A percentile compares a stretch with the other conserved stretches of the same genome.
phyloP scores from a whole-genome alignment of 2,329 filamentous ascomycete species.

The Thelonectria discophora region DNA sequence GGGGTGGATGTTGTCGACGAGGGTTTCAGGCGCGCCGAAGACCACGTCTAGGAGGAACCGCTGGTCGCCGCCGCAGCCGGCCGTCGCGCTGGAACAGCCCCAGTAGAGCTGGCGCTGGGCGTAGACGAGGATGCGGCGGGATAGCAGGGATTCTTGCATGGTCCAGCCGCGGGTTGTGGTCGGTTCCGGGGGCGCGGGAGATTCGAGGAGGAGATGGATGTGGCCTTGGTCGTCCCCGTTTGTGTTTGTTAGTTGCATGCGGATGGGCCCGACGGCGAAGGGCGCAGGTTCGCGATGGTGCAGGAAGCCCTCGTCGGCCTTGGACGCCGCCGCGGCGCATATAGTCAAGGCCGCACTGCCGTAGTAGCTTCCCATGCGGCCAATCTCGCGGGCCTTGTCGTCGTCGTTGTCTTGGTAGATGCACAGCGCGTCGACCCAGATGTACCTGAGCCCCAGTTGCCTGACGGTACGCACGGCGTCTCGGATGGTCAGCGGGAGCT shows the following conservation, averaged over 20 bases:
- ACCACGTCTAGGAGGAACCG: neutral
- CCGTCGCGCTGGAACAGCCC: neutral
- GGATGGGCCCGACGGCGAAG: too few species aligned
- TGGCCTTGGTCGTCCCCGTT: neutral
- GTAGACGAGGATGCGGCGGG: constrained; percentile 1
- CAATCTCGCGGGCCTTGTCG: constrained; percentile 15
- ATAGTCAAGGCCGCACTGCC: constrained; percentile 16
- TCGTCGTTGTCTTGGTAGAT: constrained; percentile 16
- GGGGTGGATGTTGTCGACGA: constrained; percentile 7
- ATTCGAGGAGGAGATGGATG: neutral
- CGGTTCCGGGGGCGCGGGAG: neutral
- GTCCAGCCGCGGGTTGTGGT: constrained; percentile 13
- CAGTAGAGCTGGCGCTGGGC: neutral
- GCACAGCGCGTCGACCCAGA: constrained; percentile 23
- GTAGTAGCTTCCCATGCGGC: constrained; percentile 21
- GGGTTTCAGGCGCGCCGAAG: neutral
- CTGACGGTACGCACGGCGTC: constrained; percentile 1
- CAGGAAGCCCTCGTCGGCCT: constrained; percentile 13
- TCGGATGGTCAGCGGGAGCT: neutral
- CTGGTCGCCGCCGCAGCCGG: constrained; percentile 8
- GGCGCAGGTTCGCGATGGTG: neutral
- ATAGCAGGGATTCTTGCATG: constrained; percentile 8
- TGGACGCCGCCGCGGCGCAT: constrained; percentile 30
- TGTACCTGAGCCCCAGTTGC: constrained; percentile 2
- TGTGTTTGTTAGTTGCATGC: neutral